phyloP scores from a whole-genome alignment of 345 rosid genomes.

The Lepidium sativum region DNA sequence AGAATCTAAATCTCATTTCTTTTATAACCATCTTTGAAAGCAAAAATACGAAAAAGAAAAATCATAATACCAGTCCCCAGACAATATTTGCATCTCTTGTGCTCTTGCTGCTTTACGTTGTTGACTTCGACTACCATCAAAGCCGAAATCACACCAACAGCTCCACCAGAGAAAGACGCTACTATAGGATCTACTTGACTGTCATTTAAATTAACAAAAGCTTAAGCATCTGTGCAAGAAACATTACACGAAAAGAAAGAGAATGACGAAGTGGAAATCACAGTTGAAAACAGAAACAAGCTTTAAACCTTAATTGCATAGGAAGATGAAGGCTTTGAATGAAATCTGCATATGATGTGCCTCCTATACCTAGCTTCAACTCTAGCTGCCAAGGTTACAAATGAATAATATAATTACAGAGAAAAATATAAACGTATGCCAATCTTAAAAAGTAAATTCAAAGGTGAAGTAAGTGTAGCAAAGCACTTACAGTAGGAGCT shows the following conservation, averaged over 20 bases:
- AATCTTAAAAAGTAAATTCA: neutral
- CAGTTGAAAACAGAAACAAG: neutral
- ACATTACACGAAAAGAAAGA: neutral
- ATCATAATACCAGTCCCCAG: constrained; percentile 73
- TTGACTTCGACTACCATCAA: constrained; percentile 96
- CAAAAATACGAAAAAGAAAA: neutral
- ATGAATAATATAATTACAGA: neutral
- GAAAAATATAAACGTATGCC: neutral
- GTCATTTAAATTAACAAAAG: constrained; percentile 23
- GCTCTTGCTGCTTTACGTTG: constrained; percentile 92
- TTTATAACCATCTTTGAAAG: neutral
- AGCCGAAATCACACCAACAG: constrained; percentile 94
- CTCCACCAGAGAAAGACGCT: constrained; percentile 97
- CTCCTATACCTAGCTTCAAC: constrained; percentile 89
- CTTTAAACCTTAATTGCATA: constrained; percentile 72
- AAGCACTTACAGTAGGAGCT: constrained; percentile 65
- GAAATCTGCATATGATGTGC: constrained; percentile 87
- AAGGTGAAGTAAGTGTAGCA: neutral
- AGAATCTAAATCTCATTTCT: neutral
- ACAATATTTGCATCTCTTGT: constrained; percentile 96
- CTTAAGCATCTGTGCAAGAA: neutral
- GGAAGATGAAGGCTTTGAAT: constrained; percentile 69
- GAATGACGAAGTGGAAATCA: neutral
- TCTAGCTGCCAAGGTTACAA: constrained; percentile 50
- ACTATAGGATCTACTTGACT: constrained; percentile 96